Evolutionary conservation across 768 basidiomycete genomes (phyloP).

Genomic region (Pholiota molesta): DNA sequence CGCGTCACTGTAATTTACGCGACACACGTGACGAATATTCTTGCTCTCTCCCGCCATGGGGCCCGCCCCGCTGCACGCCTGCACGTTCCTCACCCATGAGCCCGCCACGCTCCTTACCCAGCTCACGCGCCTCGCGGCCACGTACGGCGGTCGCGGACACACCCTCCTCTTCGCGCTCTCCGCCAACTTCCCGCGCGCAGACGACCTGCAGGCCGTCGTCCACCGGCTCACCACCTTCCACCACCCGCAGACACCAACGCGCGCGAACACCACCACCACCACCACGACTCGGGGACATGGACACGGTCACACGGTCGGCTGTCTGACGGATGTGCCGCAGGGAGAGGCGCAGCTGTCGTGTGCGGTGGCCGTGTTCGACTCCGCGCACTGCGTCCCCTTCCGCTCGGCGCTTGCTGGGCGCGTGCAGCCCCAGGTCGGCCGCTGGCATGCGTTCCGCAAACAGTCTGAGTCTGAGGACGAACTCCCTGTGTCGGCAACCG

Average conservation of each 20-base stretch:
- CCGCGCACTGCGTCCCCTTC: constrained; percentile 48
- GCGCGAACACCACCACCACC: constrained; percentile 17
- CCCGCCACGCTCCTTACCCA: constrained; percentile 36
- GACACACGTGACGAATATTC: not conserved
- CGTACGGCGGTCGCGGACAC: constrained; percentile 33
- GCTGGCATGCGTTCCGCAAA: constrained; percentile 66
- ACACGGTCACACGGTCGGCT: constrained; percentile 49
- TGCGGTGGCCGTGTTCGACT: constrained; percentile 59
- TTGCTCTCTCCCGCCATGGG: not conserved
- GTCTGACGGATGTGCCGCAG: constrained; percentile 55
- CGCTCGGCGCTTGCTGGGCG: constrained; percentile 66
- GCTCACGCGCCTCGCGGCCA: constrained; percentile 32
- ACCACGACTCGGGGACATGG: constrained; percentile 12
- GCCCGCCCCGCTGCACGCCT: constrained; percentile 33
- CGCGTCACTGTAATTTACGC: not conserved
- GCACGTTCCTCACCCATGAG: constrained; percentile 43
- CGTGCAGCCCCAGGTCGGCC: constrained; percentile 64
- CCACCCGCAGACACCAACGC: not conserved
- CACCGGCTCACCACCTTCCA: constrained; percentile 40
- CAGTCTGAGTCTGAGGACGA: constrained; percentile 31
- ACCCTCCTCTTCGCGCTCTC: constrained; percentile 56
- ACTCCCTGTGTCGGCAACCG: not conserved
- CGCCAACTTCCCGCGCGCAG: constrained; percentile 35
- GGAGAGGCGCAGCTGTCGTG: constrained; percentile 43
- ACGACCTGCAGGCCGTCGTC: constrained; percentile 44